Base-by-base conservation (phyloP, 192 early-diverging fungal species). In the Backusella mclennaniae region DNA sequence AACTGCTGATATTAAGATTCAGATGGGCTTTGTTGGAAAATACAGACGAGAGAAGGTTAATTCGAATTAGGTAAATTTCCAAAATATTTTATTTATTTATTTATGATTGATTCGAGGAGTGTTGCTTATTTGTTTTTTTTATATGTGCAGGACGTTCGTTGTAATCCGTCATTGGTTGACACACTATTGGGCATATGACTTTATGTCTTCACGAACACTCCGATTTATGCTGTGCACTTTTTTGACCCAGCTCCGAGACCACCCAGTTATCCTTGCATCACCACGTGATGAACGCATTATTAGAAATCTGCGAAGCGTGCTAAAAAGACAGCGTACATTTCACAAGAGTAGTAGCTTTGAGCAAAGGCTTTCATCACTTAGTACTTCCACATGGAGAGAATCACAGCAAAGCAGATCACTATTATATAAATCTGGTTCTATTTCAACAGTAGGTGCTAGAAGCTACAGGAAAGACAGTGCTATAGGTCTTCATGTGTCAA, bases 121-220 rank as follows among this genome's bases (percentile, higher is more conserved):
- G 21, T 33, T 31, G 9, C 35, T 39, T 12, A 71, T 73, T 33
- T 73, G 26, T 53, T 52, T 53, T 19, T 15, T 11, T 23, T 15
- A 26, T n/a, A 21, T 67, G 17, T 31, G 33, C 71, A 88, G 87
- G 36, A 83, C 86, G 0, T 89, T 89, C 71, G 86, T 86, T 36
- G 88, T 88, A 0, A 69, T 89, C 39, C 82, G 87, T 6, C 81
- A 87, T 72, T 89, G 88, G 88, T 77, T 89, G 35, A 83, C 81
- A 33, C 83, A 84, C 66, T 86, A 88, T 49, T 89, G 84, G 72
- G 67, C 73, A 17, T 77, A 86, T 31, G 88, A 89, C 41, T 89
- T 89, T 63, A 77, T 79, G 39, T 67, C 71, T 1, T 86, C 85
- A 75, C 79, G 83, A 33, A 77, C 84, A 6, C 73, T 89, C 1